Evolutionary conservation across 768 basidiomycete genomes (phyloP).

Genomic region (Kwoniella pini): DNA sequence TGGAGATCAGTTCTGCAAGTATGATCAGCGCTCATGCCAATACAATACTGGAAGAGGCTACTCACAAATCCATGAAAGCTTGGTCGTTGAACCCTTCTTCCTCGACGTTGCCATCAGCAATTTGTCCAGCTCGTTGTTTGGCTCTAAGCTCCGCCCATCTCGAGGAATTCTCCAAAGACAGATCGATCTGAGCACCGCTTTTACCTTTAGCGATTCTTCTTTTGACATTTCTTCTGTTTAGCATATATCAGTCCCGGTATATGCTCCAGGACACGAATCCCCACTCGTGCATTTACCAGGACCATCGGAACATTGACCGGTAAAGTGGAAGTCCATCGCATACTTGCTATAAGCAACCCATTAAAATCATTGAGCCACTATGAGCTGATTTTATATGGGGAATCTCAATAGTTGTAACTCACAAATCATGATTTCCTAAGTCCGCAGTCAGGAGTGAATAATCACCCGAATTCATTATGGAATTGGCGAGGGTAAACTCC

Average conservation of each 20-base stretch:
- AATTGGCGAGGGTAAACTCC: slow-evolving; percentile 14
- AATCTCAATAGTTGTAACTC: no score
- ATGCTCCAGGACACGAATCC: slow-evolving; percentile 3
- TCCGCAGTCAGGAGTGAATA: slow-evolving; percentile 14
- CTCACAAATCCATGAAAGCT: slow-evolving; percentile 26
- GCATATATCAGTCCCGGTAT: slow-evolving; percentile 1
- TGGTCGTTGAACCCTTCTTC: slow-evolving; percentile 13
- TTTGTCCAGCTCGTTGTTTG: slow-evolving; percentile 7
- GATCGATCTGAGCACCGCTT: slow-evolving; percentile 16
- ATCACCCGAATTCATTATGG: slow-evolving; percentile 12
- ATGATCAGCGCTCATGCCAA: not conserved
- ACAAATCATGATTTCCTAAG: slow-evolving; percentile 24
- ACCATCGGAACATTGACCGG: not conserved
- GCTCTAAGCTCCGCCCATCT: slow-evolving; percentile 11
- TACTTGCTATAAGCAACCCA: not conserved
- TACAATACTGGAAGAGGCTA: not conserved
- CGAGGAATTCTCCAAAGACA: slow-evolving; percentile 11
- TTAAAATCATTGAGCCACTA: not conserved
- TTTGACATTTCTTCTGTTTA: slow-evolving; percentile 16
- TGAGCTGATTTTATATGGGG: no score
- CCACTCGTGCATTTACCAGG: not conserved
- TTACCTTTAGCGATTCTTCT: slow-evolving; percentile 18
- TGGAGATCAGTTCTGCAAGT: slow-evolving; percentile 27
- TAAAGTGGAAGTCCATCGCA: slow-evolving; percentile 4
- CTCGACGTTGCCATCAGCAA: slow-evolving; percentile 18